phyloP scores from a whole-genome alignment of 2,329 filamentous ascomycete species.

The Westerdykella ornata region DNA sequence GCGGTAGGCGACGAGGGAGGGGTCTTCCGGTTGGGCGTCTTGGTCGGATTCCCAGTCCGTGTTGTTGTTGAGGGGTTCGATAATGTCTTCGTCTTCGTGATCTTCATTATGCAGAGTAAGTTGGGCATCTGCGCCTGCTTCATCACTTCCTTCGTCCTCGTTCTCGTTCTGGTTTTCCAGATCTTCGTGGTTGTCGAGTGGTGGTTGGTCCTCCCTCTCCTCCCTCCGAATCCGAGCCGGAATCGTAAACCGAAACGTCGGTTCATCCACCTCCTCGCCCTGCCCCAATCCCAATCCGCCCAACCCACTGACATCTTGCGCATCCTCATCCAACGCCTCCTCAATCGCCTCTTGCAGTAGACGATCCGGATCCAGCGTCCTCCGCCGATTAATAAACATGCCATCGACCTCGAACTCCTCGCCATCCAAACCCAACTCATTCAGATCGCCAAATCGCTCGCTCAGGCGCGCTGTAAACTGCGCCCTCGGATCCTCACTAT shows the following conservation, averaged over 20 bases:
- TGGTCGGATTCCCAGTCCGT: slow-evolving; percentile 4
- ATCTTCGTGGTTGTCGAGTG: slow-evolving; percentile 1
- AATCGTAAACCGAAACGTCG: slow-evolving; percentile 36
- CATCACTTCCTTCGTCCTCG: slow-evolving; percentile 7
- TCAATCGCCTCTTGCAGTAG: slow-evolving; percentile 36
- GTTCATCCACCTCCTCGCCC: slow-evolving; percentile 30
- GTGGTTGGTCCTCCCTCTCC: slow-evolving; percentile 8
- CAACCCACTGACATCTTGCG: slow-evolving; percentile 30
- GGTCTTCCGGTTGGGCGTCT: slow-evolving; percentile 17
- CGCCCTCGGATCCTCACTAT: slow-evolving; percentile 35
- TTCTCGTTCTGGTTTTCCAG: slow-evolving; percentile 7
- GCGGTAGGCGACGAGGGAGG: slow-evolving; percentile 29
- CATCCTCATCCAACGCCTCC: slow-evolving; percentile 24
- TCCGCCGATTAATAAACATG: slow-evolving; percentile 32
- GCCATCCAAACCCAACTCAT: slow-evolving; percentile 31
- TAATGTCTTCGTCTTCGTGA: slow-evolving; percentile 8
- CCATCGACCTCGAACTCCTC: slow-evolving; percentile 40
- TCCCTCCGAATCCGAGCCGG: slow-evolving; percentile 28
- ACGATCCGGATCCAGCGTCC: slow-evolving; percentile 28
- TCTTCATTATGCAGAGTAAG: background rate
- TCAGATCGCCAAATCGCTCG: slow-evolving; percentile 47
- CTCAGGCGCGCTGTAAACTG: slow-evolving; percentile 45
- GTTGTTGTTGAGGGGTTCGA: slow-evolving; percentile 26
- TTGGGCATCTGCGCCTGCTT: slow-evolving; percentile 1
- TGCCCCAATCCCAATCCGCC: slow-evolving; percentile 28